These are phyloP conservation scores for Glebionis coronaria DNA, from an alignment of 129 eudicot genomes.

Conservation along the genomic window DNA sequence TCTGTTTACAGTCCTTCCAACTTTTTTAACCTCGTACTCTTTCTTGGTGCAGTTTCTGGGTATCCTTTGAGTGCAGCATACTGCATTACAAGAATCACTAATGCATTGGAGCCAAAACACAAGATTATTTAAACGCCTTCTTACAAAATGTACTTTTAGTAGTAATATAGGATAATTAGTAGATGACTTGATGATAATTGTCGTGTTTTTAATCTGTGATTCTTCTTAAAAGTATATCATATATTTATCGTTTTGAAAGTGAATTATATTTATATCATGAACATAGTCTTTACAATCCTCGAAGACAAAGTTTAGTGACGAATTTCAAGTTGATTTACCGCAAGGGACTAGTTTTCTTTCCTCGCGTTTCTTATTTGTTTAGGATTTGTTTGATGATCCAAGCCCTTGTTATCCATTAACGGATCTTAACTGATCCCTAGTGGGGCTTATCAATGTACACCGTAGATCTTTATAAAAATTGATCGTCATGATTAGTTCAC, in stretches of 20 bases:
- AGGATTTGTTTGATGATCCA: no score
- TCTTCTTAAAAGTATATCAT: not conserved
- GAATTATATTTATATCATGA: not conserved
- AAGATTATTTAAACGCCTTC: slow-evolving; percentile 47
- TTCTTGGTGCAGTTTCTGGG: slow-evolving; percentile 75
- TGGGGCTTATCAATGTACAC: no score
- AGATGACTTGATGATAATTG: not conserved
- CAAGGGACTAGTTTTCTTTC: no score
- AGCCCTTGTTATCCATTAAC: no score
- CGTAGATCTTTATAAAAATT: no score
- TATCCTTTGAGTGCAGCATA: slow-evolving; percentile 90
- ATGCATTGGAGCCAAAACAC: slow-evolving; percentile 68
- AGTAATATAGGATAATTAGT: slow-evolving; percentile 2
- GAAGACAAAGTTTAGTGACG: no score
- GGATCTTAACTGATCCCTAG: no score
- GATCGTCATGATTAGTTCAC: no score
- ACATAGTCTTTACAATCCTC: no score
- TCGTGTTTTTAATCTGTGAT: not conserved
- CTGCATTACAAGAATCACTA: slow-evolving; percentile 67
- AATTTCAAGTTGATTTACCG: no score
- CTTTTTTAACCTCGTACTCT: not conserved
- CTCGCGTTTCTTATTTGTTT: no score
- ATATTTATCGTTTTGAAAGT: not conserved
- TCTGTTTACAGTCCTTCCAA: not conserved
- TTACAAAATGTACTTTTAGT: slow-evolving; percentile 4